phyloP scores from a whole-genome alignment of 495 filamentous ascomycete genomes.

The Aspergillus saccharolyticus region DNA sequence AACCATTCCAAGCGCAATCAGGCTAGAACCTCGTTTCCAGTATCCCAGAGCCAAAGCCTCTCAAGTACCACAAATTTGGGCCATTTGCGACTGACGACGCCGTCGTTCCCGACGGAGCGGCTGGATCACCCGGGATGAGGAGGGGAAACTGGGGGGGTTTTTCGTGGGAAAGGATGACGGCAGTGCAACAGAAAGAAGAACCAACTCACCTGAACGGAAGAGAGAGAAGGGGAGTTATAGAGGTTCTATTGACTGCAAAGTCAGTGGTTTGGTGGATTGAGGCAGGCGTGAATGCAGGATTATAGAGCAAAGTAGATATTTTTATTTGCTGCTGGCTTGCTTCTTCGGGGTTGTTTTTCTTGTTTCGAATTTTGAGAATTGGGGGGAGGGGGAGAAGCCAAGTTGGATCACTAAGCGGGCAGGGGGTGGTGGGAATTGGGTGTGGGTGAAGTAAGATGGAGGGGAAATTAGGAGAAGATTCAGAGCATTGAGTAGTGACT shows the following conservation, averaged over 20 bases:
- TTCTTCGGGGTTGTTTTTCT: background rate
- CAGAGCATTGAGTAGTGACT: too few relatives aligned
- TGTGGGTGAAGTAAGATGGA: background rate
- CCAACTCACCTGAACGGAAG: conserved; percentile 7
- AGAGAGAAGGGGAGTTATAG: background rate
- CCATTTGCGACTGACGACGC: conserved; percentile 5
- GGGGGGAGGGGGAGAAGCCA: conserved; percentile 10
- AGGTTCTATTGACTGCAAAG: background rate
- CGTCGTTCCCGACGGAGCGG: conserved; percentile 1
- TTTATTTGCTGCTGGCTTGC: background rate
- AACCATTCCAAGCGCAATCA: conserved; percentile 8
- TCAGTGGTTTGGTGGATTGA: background rate
- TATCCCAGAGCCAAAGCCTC: conserved; percentile 2
- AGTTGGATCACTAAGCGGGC: conserved; percentile 2
- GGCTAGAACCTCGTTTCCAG: conserved; percentile 4
- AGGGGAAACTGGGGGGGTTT: conserved; percentile 8
- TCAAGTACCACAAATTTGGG: background rate
- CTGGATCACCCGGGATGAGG: conserved; percentile 14
- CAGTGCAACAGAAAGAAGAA: conserved; percentile 5
- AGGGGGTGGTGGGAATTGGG: conserved; percentile 17
- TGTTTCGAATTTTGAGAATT: conserved; percentile 1
- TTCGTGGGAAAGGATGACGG: conserved; percentile 10
- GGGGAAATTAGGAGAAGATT: background rate
- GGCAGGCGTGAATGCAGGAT: too few relatives aligned
- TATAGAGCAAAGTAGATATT: background rate